Evolutionary conservation across 331 rosid genomes (phyloP), one percentile per base, ranked within the genome.

Genomic region (Cydonia oblonga): DNA sequence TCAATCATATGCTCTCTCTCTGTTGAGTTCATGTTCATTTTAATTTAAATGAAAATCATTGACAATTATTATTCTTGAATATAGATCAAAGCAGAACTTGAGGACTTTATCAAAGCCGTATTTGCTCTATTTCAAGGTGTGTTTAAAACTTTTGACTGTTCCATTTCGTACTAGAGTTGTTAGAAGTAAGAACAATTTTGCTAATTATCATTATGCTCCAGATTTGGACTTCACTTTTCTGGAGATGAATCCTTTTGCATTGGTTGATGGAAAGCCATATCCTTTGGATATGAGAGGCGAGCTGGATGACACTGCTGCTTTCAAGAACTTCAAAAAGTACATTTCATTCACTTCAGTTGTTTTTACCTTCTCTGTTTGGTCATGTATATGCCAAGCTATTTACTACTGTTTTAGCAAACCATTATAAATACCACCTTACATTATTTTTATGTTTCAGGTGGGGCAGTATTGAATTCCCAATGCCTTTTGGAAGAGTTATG

Each of bases 201-300:
- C 67, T 58, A 19, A 14, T 53, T 28, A 10, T 78, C 35, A 44
- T 64, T 64, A n/a, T 81, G 79, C 76, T 76, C 54, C 87, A 93
- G 97, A 90, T 84, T 79, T 93, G 87, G 98, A 93, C 85, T 93
- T 93, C 86, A 93, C 97, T 79, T 93, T 93, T 86, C 90, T 93
- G 38, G 98, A 93, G 91, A 86, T 93, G 97, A 93, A 93, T 77
- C 98, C 98, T 62, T 93, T 93, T 53, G 74, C 98, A 70, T 81
- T 93, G 82, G 88, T 90, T 57, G 74, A 86, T 63, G 97, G 95
- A 83, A 93, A 90, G 90, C 97, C 98, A 62, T 93, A 87, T 89
- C 98, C 98, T 79, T 85, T 93, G 87, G 97, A 93, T 83, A 93
- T 93, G 98, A 93, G 98, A 86, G 97, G 98, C 76, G 97, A 93